A percentile compares a stretch with the other conserved stretches of the same genome.
Conservation (phyloP, 2,329 filamentous ascomycete species). For the Piedraia hortae region DNA sequence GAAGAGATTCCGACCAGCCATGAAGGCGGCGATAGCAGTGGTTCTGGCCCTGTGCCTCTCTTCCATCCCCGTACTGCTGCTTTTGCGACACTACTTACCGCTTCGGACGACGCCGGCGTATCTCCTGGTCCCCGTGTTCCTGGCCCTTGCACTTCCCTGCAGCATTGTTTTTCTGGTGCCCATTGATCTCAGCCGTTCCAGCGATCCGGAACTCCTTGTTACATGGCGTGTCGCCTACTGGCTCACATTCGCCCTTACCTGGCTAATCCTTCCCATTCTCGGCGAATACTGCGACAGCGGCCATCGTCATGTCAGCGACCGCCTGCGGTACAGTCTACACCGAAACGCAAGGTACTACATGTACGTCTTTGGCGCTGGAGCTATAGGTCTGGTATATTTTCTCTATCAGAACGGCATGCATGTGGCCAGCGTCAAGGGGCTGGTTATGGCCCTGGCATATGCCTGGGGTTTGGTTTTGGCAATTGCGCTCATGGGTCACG, state of each 20-base stretch:
- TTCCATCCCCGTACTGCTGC: slow-evolving; percentile 51
- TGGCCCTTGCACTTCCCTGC: slow-evolving; percentile 77
- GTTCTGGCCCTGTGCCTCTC: no score
- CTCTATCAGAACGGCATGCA: slow-evolving; percentile 50
- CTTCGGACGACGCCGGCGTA: slow-evolving; percentile 75
- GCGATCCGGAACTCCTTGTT: slow-evolving; percentile 35
- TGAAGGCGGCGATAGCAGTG: no score
- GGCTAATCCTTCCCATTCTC: slow-evolving; percentile 81
- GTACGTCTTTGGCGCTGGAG: slow-evolving; percentile 42
- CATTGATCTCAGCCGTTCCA: slow-evolving; percentile 63
- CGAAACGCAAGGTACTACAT: slow-evolving; percentile 74
- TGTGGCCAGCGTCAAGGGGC: slow-evolving; percentile 45
- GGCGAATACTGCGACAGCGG: slow-evolving; percentile 89
- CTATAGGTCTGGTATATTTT: slow-evolving; percentile 56
- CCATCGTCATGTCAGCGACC: slow-evolving; percentile 59
- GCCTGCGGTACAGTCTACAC: slow-evolving; percentile 59
- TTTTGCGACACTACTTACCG: slow-evolving; percentile 72
- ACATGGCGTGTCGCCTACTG: slow-evolving; percentile 92
- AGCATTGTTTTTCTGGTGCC: slow-evolving; percentile 80
- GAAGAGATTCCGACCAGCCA: no score
- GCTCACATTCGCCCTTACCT: slow-evolving; percentile 85
- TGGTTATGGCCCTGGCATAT: slow-evolving; percentile 84
- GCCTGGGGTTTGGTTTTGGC: slow-evolving; percentile 76
- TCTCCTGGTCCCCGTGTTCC: slow-evolving; percentile 74
- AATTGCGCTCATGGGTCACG: slow-evolving; percentile 95